Percentiles rank a stretch among this genome's conserved stretches.
Conservation (phyloP, 805 yeast genomes). For the Cyberlindnera euphorbiiphila region DNA sequence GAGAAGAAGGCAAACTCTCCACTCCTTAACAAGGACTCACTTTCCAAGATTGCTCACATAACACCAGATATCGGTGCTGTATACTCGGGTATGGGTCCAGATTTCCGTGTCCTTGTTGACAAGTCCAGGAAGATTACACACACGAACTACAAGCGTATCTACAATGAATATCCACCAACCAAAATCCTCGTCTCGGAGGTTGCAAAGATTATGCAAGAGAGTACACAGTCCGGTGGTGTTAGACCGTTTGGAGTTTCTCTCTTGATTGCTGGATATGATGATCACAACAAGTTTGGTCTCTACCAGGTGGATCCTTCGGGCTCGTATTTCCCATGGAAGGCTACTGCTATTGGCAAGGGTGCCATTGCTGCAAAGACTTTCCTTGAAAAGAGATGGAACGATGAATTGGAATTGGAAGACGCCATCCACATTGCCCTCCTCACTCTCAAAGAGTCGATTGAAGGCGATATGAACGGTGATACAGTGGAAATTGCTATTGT, state of each 20-base stretch:
- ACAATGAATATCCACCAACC: slow-evolving; percentile 97
- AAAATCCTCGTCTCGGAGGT: slow-evolving; percentile 89
- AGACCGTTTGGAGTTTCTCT: slow-evolving; percentile 98
- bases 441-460: slow-evolving; percentile 93
- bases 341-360: slow-evolving; percentile 97
- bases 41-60: slow-evolving; percentile 73
- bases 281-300: slow-evolving; percentile 64
- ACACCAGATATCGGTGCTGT: slow-evolving; percentile 97
- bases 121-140: slow-evolving; percentile 92
- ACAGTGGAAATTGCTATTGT: slow-evolving; percentile 90
- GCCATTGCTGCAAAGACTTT: slow-evolving; percentile 96
- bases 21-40: slow-evolving; percentile 67
- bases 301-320: slow-evolving; percentile 99
- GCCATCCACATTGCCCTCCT: slow-evolving; percentile 94
- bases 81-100: slow-evolving; percentile 99
- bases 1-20: slow-evolving; percentile 86
- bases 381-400: slow-evolving; percentile 97
- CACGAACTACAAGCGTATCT: slow-evolving; percentile 85
- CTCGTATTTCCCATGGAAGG: slow-evolving; percentile 98
- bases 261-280: slow-evolving; percentile 92
- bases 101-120: slow-evolving; percentile 90
- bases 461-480: slow-evolving; percentile 96
- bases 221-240: slow-evolving; percentile 98
- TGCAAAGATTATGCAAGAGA: slow-evolving; percentile 96
- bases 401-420: slow-evolving; percentile 94